Base-by-base conservation (phyloP, 257 asterid species). In the Eustoma russellianum region DNA sequence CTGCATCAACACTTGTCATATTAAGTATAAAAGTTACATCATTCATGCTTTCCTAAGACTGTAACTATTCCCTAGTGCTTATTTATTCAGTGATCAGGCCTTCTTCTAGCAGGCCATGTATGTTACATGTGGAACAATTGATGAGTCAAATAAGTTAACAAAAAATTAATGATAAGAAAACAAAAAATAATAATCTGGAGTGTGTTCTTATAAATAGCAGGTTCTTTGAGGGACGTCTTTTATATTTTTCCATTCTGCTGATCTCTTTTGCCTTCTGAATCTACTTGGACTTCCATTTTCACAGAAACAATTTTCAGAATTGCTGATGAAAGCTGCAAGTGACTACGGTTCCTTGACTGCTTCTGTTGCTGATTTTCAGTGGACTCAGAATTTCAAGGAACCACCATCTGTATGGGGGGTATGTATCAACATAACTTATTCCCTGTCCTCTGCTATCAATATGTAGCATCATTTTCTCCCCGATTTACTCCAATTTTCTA, bases 381-480 rank as follows among this genome's bases (percentile, higher is more conserved):
- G 98, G 98, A 87, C 82, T 63, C 98, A 83, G 70, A 92, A 92
- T 78, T 92, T 92, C 64, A 87, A 80, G 71, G 97, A 88, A 66
- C 95, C 98, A 48, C 93, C 98, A 43, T 75, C 95, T 46, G 83
- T 81, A 15, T 92, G 98, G 98, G 96, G 93, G 72, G 98, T 92
- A 83, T 72, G 88, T 74, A 6, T 33, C 12, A 43, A 41, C 35
- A 13, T 59, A 33, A 8, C 16, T 50, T 33, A 16, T 12, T 12
- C 17, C n/a, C 46, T 15, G 35, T 43, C 43, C 24, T 24, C 46
- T 1, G 5, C 14, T 18, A 17, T 19, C 17, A 6, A 33, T 7
- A 5, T 62, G 6, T 18, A 33, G 41, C 14, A 9, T 35, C 49
- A 13, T 50, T 28, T 9, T 17, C 17, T 14, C 41, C 28, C 12